Evolutionary conservation across 495 filamentous ascomycete species (phyloP).

Genomic region (Aspergillus diversus): DNA sequence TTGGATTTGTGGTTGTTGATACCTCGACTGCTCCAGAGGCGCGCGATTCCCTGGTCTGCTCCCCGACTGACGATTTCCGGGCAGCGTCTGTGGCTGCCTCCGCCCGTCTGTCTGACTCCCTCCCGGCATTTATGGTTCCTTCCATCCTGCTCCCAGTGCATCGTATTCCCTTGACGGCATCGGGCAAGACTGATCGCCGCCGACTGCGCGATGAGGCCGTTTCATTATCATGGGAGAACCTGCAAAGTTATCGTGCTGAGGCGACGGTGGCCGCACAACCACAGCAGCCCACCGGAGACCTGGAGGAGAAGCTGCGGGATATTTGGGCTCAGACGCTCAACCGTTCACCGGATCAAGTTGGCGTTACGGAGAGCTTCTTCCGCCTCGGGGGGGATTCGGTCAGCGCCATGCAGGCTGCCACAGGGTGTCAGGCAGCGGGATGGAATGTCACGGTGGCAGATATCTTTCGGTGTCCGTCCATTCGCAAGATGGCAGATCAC

Average conservation of each 20-base stretch:
- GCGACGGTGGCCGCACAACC: background rate
- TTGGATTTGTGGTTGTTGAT: background rate
- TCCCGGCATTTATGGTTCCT: constrained; percentile 50
- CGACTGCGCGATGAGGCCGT: constrained; percentile 21
- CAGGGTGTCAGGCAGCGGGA: background rate
- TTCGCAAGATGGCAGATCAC: background rate
- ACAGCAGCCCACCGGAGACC: background rate
- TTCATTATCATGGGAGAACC: constrained; percentile 8
- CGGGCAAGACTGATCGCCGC: constrained; percentile 45
- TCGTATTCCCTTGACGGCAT: constrained; percentile 40
- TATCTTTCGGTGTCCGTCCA: constrained; percentile 6
- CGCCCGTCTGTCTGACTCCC: background rate
- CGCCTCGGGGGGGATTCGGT: constrained; percentile 45
- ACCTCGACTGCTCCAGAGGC: background rate
- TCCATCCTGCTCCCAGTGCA: constrained; percentile 37
- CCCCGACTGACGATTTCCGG: background rate
- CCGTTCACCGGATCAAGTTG: constrained; percentile 26
- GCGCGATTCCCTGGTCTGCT: background rate
- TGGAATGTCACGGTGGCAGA: constrained; percentile 3
- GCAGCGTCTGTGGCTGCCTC: background rate
- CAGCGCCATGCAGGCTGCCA: constrained; percentile 10
- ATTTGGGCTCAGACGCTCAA: constrained; percentile 30
- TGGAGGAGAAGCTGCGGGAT: constrained; percentile 27
- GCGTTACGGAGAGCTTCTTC: constrained; percentile 39
- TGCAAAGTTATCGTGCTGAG: background rate